Percentiles rank a stretch among this genome's conserved stretches.
Conservation (phyloP, 805 yeast genomes). For the Metahyphopichia silvanorum region DNA sequence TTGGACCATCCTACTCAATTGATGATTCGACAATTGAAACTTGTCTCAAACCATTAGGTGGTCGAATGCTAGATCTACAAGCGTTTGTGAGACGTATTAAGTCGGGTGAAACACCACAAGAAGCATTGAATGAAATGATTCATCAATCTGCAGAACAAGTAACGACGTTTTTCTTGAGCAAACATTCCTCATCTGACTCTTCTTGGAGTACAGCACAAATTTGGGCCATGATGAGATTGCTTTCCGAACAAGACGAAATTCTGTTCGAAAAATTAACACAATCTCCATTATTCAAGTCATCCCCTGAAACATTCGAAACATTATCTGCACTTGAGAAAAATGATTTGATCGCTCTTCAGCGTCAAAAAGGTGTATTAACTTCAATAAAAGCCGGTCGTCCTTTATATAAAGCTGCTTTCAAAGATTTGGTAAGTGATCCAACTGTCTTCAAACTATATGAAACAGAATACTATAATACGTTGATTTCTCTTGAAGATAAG, state of each 20-base stretch:
- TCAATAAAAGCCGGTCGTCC: slow-evolving; percentile 81
- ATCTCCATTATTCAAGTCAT: slow-evolving; percentile 58
- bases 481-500: slow-evolving; percentile 56
- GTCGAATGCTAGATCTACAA: slow-evolving; percentile 91
- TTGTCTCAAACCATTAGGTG: slow-evolving; percentile 78
- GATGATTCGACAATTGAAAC: slow-evolving; percentile 42
- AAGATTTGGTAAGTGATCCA: slow-evolving; percentile 55
- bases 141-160: slow-evolving; percentile 85
- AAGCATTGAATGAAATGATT: slow-evolving; percentile 77
- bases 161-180: slow-evolving; percentile 65
- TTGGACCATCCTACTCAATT: slow-evolving; percentile 22
- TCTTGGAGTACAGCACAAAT: slow-evolving; percentile 78
- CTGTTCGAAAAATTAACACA: slow-evolving; percentile 50
- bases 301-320: slow-evolving; percentile 43
- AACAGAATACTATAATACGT: slow-evolving; percentile 50
- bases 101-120: slow-evolving; percentile 79
- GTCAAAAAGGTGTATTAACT: slow-evolving; percentile 72
- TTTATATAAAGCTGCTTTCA: slow-evolving; percentile 75
- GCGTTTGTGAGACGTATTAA: slow-evolving; percentile 83
- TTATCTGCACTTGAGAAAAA: slow-evolving; percentile 72
- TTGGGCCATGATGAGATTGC: slow-evolving; percentile 73
- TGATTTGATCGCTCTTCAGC: slow-evolving; percentile 68
- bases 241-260: slow-evolving; percentile 49
- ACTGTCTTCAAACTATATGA: slow-evolving; percentile 61
- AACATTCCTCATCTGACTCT: slow-evolving; percentile 24